These are phyloP conservation scores for Ophiostoma quercus DNA, from an alignment of 2,329 filamentous ascomycete species.

Conservation along the genomic window DNA sequence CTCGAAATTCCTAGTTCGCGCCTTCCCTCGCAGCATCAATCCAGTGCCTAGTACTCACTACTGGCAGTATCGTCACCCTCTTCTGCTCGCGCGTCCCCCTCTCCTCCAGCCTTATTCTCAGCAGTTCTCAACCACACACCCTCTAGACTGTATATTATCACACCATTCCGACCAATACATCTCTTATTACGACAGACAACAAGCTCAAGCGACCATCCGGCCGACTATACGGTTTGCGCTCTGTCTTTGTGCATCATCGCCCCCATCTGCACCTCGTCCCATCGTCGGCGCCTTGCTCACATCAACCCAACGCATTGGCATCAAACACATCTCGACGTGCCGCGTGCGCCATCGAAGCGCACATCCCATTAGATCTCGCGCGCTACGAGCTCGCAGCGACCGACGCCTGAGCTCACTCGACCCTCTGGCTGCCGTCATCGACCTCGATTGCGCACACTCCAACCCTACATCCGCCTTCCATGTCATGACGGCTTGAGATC, in stretches of 20 bases:
- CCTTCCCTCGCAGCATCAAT: not conserved
- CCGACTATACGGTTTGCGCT: not conserved
- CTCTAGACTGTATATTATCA: not conserved
- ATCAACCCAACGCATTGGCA: not conserved
- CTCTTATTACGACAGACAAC: not conserved
- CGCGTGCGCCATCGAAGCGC: not conserved
- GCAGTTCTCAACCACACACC: not conserved
- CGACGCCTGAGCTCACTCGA: not conserved
- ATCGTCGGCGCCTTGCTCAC: not conserved
- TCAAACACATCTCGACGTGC: not conserved
- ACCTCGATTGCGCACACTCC: not conserved
- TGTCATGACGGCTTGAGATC: constrained; percentile 15
- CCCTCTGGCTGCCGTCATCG: not conserved
- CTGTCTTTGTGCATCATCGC: not conserved
- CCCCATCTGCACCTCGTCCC: not conserved
- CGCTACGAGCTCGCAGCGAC: not conserved
- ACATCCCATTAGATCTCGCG: not conserved
- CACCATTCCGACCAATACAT: not conserved
- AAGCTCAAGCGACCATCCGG: not conserved
- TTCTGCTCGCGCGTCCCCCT: not conserved
- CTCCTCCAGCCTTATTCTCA: not conserved
- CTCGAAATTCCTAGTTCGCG: constrained; percentile 9
- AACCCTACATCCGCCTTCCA: not conserved
- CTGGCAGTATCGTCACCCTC: not conserved
- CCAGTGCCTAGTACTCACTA: not conserved